Evolutionary conservation across 805 yeast genomes (phyloP), one percentile per base, ranked within the genome.

Genomic region (Candida glaebosa): DNA sequence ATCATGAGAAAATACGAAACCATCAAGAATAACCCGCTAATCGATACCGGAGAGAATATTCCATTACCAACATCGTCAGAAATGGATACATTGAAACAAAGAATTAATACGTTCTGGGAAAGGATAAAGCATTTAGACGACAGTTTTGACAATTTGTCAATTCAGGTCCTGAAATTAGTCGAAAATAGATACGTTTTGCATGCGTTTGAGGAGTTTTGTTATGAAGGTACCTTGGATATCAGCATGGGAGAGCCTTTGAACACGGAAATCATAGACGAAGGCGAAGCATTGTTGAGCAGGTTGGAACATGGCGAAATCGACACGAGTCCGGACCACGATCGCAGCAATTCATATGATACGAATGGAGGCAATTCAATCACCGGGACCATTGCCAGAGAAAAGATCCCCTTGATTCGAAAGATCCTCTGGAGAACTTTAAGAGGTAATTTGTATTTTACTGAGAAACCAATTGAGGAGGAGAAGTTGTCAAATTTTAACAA

Each of bases 11-110:
- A 61, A 40, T 61, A 59, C 47, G 51, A 51, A 12, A 56, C 64
- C 2, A 33, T 56, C 5, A 56, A 50, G 38, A 51, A 54, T 4
- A 67, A 63, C 41, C 41, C 53, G 2, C 53, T 44, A 37, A 56
- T 56, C 34, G 55, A 56, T 22, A 45, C 60, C 31, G 66, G 73
- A 3, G 87, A 90, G 45, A 76, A 85, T 51, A 70, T 77, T 39
- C 79, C 80, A 3, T 53, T 67, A 33, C 71, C 71, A 3, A 38
- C 63, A 5, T 38, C 59, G 2, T 56, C 68, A 8, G 70, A 64
- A 30, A 56, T 67, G 55, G 72, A 67, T 45, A 58, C 54, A 12
- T 51, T 65, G 39, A 56, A 51, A 39, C 48, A 44, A 8, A 52
- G 53, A 26, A 53, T 68, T 9, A 40, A 43, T 2, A 53, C 51